Base-by-base conservation (phyloP, 345 rosid species). In the Triadica sebifera region DNA sequence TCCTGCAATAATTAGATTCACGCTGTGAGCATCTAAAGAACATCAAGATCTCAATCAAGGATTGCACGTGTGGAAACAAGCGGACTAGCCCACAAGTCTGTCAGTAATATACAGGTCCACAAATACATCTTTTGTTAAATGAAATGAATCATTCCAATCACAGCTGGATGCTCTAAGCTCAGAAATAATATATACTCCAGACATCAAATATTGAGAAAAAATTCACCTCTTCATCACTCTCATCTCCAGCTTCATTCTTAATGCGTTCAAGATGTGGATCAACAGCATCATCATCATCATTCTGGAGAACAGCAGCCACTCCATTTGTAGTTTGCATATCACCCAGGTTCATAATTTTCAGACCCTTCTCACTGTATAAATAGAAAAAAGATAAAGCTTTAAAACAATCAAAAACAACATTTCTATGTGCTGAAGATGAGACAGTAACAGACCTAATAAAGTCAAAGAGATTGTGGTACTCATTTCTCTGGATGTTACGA, bases 201-300 rank as follows among this genome's bases (percentile, higher is more conserved):
- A 39, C 20, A 41, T 49, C 43, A 70, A 20, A 64, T 15, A 66
- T 59, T 29, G 70, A 38, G 15, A 3, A 75, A 55, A 29, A 64
- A 63, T 67, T 73, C 52, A 84, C 98, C 92, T 95, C 98, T 71
- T 95, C 98, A 67, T 95, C 99, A 78, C 99, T 95, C 82, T 93
- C 98, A 68, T 91, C 99, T 49, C 89, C 97, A 76, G 97, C 96
- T 81, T 81, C 90, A 79, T 79, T 91, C 85, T 60, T 89, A 72
- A 95, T 95, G 79, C 97, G 96, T 78, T 82, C 90, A 78, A 93
- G 97, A 86, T 95, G 96, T 68, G 96, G 96, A 75, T 95, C 99
- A 75, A 93, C 98, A 4, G 91, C 94, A 79, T 91, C 93, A 45
- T 93, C 98, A 38, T 88, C 98, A 47, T 89, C 97, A 43, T 80